Percentiles rank a stretch among this genome's conserved stretches.
Conservation (phyloP, 768 basidiomycete species). For the Suillus variegatus region DNA sequence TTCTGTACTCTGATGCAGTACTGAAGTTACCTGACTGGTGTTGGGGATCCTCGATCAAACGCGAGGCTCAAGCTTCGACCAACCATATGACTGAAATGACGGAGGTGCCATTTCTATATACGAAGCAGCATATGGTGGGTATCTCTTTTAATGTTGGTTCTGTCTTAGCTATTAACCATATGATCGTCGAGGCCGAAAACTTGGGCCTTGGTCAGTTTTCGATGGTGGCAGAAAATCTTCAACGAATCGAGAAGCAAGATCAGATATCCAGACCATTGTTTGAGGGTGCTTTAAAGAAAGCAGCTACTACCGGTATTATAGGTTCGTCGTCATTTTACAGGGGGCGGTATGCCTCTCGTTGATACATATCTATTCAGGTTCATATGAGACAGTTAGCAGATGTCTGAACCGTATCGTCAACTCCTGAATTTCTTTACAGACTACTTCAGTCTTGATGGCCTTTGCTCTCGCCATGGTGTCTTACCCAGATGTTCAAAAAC, state of each 20-base stretch:
- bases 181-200: background rate
- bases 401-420: background rate
- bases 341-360: background rate
- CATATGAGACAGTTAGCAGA: conserved; percentile 21
- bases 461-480: conserved; percentile 11
- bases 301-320: conserved; percentile 14
- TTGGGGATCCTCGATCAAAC: no score
- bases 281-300: conserved; percentile 11
- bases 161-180: no score
- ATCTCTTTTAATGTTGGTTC: no score
- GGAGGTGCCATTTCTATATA: no score
- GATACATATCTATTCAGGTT: conserved; percentile 11
- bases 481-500: conserved; percentile 15
- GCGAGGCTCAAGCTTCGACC: no score
- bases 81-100: no score
- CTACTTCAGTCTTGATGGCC: conserved; percentile 10
- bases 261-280: conserved; percentile 2
- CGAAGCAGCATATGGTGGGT: no score
- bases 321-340: conserved; percentile 9
- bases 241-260: conserved; percentile 18
- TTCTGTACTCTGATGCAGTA: no score
- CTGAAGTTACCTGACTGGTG: no score
- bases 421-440: conserved; percentile 7
- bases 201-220: background rate
- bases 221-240: conserved; percentile 17